Evolutionary conservation across 305 asterid genomes (phyloP), one percentile per base, ranked within the genome.

Genomic region (Plantago lanceolata): DNA sequence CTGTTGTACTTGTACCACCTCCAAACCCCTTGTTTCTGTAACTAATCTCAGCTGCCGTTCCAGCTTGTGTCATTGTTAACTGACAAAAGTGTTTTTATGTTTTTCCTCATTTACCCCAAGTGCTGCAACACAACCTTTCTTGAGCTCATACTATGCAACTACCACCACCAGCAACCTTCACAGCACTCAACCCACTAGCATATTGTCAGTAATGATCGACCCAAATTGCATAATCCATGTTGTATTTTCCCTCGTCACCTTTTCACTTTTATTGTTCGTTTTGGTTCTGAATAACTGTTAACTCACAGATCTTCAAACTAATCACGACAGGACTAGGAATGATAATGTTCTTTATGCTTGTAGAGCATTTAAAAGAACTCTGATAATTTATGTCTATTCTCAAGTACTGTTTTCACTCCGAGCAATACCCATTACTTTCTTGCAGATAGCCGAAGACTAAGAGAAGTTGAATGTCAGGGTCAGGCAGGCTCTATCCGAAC

Each of bases 371-470:
- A 47, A n/a, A 3, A 7, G 7, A 7, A 7, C 9, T 33, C 9
- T 33, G 11, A 33, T 47, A 53, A 51, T 40, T 13, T 14, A 44
- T 29, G 51, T 26, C 53, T 15, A 60, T 64, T 67, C 16, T 45
- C 37, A 15, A 50, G 45, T 68, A 15, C 60, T 67, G 51, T 16
- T 52, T 12, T 33, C 58, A 59, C 58, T 53, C 19, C 68, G 65
- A 57, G 64, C 61, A 37, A 33, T 17, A 61, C 59, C 8, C 67
- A 13, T 66, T 58, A 49, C 66, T 72, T 66, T 48, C 48, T 76
- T 68, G 61, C 77, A 79, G 90, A 69, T 75, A 21, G 70, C 52
- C n/a, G 74, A 74, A 56, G 73, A 44, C 64, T 31, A 58, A 68
- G 70, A 57, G 63, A 37, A 66, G 60, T 33, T 64, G 74, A 48